phyloP scores from a whole-genome alignment of 352 stramenopile genomes.

The Phytophthora pini region DNA sequence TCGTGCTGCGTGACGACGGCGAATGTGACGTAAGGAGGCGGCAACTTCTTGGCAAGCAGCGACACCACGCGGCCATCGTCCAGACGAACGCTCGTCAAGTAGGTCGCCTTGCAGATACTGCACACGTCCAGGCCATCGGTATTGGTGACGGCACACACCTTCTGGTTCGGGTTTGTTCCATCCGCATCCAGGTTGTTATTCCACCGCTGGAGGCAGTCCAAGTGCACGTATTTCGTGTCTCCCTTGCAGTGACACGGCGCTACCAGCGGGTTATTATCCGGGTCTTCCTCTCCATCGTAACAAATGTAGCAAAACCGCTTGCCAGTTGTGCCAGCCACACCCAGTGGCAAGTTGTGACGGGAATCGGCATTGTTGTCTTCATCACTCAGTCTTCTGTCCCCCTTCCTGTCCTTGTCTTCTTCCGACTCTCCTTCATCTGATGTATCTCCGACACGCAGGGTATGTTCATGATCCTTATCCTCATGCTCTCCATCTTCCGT shows the following conservation, averaged over 20 bases:
- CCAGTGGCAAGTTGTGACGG: slow-evolving; percentile 40
- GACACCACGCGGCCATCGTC: slow-evolving; percentile 87
- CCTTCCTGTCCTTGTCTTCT: slow-evolving; percentile 73
- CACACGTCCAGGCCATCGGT: slow-evolving; percentile 89
- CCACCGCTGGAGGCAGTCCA: slow-evolving; percentile 94
- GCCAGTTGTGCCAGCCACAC: slow-evolving; percentile 47
- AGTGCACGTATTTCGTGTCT: slow-evolving; percentile 92
- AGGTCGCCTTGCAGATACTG: slow-evolving; percentile 93
- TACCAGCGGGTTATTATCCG: slow-evolving; percentile 87
- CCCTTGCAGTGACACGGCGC: slow-evolving; percentile 92
- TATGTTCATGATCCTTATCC: slow-evolving; percentile 37
- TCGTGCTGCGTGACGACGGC: slow-evolving; percentile 92
- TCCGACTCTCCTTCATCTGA: slow-evolving; percentile 84
- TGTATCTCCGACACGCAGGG: slow-evolving; percentile 52
- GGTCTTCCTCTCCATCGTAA: slow-evolving; percentile 91
- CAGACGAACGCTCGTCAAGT: slow-evolving; percentile 90
- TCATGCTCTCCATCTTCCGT: slow-evolving; percentile 49
- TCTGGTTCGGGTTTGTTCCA: slow-evolving; percentile 81
- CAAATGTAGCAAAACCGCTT: slow-evolving; percentile 94
- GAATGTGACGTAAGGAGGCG: slow-evolving; percentile 91
- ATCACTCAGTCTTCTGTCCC: slow-evolving; percentile 22
- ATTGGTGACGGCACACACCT: slow-evolving; percentile 91
- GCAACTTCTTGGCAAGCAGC: slow-evolving; percentile 87
- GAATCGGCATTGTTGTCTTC: slow-evolving; percentile 18
- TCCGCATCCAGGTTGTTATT: slow-evolving; percentile 90